These are phyloP conservation scores for Cystofilobasidium macerans DNA, from an alignment of 768 basidiomycete species.

Conservation along the genomic window DNA sequence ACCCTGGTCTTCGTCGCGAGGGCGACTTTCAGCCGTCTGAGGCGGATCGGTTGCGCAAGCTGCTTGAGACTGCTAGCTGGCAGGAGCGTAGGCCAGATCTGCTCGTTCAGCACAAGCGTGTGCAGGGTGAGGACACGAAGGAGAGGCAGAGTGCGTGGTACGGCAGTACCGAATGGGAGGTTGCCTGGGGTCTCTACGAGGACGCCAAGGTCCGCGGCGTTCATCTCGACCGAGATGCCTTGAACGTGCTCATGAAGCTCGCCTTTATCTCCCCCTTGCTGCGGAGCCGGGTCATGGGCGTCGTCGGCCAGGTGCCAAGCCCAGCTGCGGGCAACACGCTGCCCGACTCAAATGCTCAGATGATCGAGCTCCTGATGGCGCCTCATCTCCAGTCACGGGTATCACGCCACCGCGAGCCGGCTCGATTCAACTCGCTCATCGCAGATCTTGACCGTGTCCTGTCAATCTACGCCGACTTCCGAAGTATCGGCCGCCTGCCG, in stretches of 20 bases:
- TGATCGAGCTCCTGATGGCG: conserved; percentile 10
- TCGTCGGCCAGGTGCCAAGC: not conserved
- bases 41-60: not conserved
- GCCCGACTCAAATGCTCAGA: not conserved
- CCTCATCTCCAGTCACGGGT: conserved; percentile 3
- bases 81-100: conserved; percentile 8
- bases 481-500: not conserved
- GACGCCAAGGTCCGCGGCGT: conserved; percentile 15
- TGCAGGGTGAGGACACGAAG: not conserved
- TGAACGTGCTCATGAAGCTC: conserved; percentile 19
- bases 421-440: conserved; percentile 2
- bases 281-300: not conserved
- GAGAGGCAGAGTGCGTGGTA: conserved; percentile 12
- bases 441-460: conserved; percentile 17
- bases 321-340: not conserved
- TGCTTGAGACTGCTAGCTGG: conserved; percentile 5
- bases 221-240: conserved; percentile 1
- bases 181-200: conserved; percentile 18
- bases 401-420: not conserved
- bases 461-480: conserved; percentile 14
- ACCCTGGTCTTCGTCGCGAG: too few relatives aligned
- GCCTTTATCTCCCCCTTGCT: not conserved
- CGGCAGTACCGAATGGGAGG: conserved; percentile 19
- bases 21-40: not conserved
- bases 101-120: not conserved